Evolutionary conservation across 371 early-diverging fungal species (phyloP).

Genomic region (Apophysomyces elegans): DNA sequence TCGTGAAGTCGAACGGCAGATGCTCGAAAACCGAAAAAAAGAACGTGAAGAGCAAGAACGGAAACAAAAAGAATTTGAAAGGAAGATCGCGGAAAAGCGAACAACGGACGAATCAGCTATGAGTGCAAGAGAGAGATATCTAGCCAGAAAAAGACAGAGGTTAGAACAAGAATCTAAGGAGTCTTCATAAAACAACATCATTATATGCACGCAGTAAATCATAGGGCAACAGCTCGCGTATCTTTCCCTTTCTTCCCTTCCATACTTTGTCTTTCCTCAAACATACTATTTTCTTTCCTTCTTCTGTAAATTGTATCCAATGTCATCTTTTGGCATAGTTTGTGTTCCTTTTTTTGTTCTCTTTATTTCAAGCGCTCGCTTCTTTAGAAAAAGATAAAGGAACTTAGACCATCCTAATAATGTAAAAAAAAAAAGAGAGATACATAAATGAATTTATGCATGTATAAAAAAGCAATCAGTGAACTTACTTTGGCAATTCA

Average conservation of each 20-base stretch:
- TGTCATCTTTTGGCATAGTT: too few species aligned
- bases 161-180: slow-evolving; percentile 25
- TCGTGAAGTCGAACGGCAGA: slow-evolving; percentile 55
- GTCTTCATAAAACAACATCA: slow-evolving; percentile 51
- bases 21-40: slow-evolving; percentile 57
- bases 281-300: too few species aligned
- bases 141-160: slow-evolving; percentile 80
- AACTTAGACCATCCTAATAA: slow-evolving; percentile 17
- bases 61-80: slow-evolving; percentile 56
- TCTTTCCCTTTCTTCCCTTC: too few species aligned
- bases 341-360: too few species aligned
- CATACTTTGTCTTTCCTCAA: too few species aligned
- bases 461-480: neutral
- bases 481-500: slow-evolving; percentile 66
- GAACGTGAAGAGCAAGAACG: slow-evolving; percentile 55
- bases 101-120: slow-evolving; percentile 71
- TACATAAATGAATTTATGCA: neutral
- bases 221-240: too few species aligned
- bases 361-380: too few species aligned
- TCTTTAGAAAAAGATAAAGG: slow-evolving; percentile 12
- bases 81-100: slow-evolving; percentile 62
- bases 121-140: slow-evolving; percentile 78
- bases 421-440: neutral
- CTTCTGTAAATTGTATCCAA: too few species aligned
- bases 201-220: too few species aligned